These are phyloP conservation scores for Parafenestella ontariensis DNA, from an alignment of 2,329 filamentous ascomycete genomes.

Conservation along the genomic window DNA sequence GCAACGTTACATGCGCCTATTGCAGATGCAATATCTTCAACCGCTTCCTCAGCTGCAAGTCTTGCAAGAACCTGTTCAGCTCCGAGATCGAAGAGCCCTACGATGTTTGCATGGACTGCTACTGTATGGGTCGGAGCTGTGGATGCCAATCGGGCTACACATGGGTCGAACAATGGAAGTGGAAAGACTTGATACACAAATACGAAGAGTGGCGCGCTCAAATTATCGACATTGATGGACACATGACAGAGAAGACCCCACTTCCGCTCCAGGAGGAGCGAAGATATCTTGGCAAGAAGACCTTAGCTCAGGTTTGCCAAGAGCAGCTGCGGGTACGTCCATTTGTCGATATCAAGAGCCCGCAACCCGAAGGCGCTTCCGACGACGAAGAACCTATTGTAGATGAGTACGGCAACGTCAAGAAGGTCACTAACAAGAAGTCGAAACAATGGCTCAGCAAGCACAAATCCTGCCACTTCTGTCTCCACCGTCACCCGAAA, in stretches of 20 bases:
- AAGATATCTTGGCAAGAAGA: constrained; percentile 72
- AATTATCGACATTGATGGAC: constrained; percentile 74
- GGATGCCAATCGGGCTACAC: constrained; percentile 82
- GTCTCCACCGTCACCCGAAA: constrained; percentile 76
- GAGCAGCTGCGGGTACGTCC: constrained; percentile 81
- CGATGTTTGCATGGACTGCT: constrained; percentile 98
- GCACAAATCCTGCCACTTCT: constrained; percentile 77
- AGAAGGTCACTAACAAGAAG: constrained; percentile 69
- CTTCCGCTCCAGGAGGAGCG: constrained; percentile 74
- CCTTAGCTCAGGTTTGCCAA: constrained; percentile 91
- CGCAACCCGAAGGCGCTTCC: constrained; percentile 54
- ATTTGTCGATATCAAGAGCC: constrained; percentile 80
- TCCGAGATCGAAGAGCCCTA: constrained; percentile 83
- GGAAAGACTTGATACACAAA: constrained; percentile 76
- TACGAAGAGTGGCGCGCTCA: constrained; percentile 85
- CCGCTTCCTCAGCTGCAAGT: constrained; percentile 88
- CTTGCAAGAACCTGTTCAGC: constrained; percentile 73
- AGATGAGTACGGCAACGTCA: constrained; percentile 68
- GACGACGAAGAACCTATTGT: constrained; percentile 63
- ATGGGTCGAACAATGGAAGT: constrained; percentile 94
- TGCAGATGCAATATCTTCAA: constrained; percentile 98
- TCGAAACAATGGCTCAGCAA: constrained; percentile 59
- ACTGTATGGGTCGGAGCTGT: constrained; percentile 95
- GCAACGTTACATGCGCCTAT: constrained; percentile 93
- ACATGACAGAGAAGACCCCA: constrained; percentile 71